Base-by-base conservation (phyloP, 306 rosid species). In the Lagenaria siceraria region DNA sequence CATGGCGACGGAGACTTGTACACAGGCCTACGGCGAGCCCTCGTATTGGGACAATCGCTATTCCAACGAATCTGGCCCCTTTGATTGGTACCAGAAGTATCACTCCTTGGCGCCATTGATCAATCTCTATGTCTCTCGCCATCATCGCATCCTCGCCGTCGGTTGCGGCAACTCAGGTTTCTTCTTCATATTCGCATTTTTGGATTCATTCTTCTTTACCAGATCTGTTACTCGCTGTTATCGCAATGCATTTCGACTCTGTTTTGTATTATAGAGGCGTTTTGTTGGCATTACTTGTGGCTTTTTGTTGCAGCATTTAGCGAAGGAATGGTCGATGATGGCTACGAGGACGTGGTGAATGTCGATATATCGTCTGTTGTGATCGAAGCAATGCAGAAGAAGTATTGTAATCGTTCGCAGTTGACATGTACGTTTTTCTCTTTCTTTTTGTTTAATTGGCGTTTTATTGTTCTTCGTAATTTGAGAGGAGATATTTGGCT, bases 81-180 rank as follows among this genome's bases (percentile, higher is more conserved):
- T 92, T 52, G 96, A 92, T 86, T 92, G 97, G 97, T 92, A 92
- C 88, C 97, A 92, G 72, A 92, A 87, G 77, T 92, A 89, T 79
- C 84, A 80, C 21, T 79, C 94, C 78, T 31, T 92, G 40, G 86
- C 97, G 76, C 96, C 97, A 29, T 80, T 92, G 75, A 83, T 89
- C 79, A 84, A 80, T 36, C 92, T 87, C 76, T 87, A 92, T 63
- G 86, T 82, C 74, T 86, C 92, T 51, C 85, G 82, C 80, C 66
- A 46, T 33, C 61, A 66, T 36, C 85, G 83, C 70, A 59, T 87
- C 81, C 96, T 92, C 73, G 86, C 89, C 53, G 91, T 87, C 73
- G 97, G 97, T 83, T 92, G 87, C 71, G 97, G 97, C 62, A 92
- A 90, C 83, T 90, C 97, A 70, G 91, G 97, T 83, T 29, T 42